Conservation (phyloP, 2,329 filamentous ascomycete species). For the Chaetomium sp. region DNA sequence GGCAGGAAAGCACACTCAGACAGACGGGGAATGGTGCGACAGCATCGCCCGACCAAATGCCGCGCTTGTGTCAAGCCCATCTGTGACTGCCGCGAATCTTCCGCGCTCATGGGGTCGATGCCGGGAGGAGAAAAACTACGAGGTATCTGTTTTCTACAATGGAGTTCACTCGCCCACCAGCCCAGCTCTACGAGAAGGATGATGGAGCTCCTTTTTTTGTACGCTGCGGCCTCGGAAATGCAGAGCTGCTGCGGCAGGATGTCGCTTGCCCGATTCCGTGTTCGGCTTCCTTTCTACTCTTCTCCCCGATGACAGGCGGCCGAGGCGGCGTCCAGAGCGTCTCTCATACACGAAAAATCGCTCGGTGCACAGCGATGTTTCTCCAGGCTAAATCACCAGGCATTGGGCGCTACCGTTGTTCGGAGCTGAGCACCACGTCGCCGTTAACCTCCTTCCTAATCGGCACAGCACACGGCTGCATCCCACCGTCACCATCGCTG, state of each 20-base stretch:
- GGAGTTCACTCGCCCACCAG: too few species aligned
- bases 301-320: too few species aligned
- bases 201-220: too few species aligned
- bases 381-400: constrained; percentile 18
- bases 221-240: too few species aligned
- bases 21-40: constrained; percentile 13
- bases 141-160: too few species aligned
- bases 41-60: constrained; percentile 20
- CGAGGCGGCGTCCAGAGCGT: too few species aligned
- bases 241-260: too few species aligned
- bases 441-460: constrained; percentile 13
- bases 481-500: constrained; percentile 3
- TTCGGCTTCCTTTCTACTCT: too few species aligned
- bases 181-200: too few species aligned
- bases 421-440: constrained; percentile 8
- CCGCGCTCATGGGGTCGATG: neutral
- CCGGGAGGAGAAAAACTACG: too few species aligned
- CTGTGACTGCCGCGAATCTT: constrained; percentile 7
- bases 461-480: constrained; percentile 10
- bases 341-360: constrained; percentile 6
- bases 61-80: constrained; percentile 14
- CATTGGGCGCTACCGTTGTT: constrained; percentile 3
- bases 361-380: constrained; percentile 13
- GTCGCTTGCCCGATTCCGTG: too few species aligned
- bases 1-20: constrained; percentile 14